Base-by-base conservation (phyloP, 768 basidiomycete species). In the Suillus weaverae region DNA sequence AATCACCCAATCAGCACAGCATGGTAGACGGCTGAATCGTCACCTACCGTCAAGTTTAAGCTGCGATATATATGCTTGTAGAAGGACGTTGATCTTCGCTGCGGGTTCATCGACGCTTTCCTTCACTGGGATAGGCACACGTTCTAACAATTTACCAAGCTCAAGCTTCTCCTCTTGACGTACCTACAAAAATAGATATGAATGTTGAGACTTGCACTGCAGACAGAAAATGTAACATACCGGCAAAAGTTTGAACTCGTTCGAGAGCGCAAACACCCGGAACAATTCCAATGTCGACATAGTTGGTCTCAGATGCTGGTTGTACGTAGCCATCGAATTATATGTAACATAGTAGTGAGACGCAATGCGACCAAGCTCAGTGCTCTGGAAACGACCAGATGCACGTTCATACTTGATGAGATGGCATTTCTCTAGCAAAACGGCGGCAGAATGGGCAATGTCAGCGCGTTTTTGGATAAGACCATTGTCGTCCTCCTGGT, bases 81-180 rank as follows among this genome's bases (percentile, higher is more conserved):
- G 81, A 0, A 99, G 82, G 3, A 98, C 97, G 70, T 99, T 99
- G 76, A 98, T 95, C 80, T 99, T 99, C 9, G 97, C 92, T 0
- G 95, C 91, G 0, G 95, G 94, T 70, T 99, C 97, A 65, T 99
- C 97, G 6, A 97, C 94, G 60, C 88, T 84, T 77, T 99, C 97
- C 78, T 99, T 99, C 70, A 99, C 91, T 0, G 97, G 97, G 51
- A 99, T 95, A 2, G 97, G 97, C 0, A 99, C 97, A 2, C 95
- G 86, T 72, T 99, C 97, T 51, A 98, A 80, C 9, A 98, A 81
- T 72, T 96, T 96, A 5, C 88, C 85, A 18, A 97, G 83, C 71
- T 99, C 96, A 5, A 96, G 83, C 73, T 97, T 97, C 77, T 95
- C 92, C 78, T 85, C 74, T 64, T 92, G 89, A 38, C 92, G 87